A percentile compares a stretch with the other conserved stretches of the same genome.
phyloP scores from a whole-genome alignment of 2,329 filamentous ascomycete genomes.

The Diaporthe sp. region DNA sequence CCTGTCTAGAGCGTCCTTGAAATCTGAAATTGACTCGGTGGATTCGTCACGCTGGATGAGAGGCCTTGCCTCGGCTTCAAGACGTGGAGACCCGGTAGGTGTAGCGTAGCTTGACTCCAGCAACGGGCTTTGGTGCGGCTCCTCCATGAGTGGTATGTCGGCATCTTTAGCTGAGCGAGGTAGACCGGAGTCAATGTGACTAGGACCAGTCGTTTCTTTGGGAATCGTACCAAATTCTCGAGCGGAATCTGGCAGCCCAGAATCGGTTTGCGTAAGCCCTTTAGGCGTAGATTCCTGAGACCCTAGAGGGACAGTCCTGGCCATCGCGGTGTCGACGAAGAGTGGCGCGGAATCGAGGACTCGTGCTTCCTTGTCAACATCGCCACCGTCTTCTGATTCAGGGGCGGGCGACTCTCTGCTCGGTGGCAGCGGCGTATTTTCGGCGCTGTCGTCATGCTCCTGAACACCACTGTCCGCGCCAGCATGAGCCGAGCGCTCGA shows the following conservation, averaged over 20 bases:
- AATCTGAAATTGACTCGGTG: constrained; percentile 25
- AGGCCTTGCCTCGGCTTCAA: not conserved
- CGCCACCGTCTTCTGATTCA: constrained; percentile 48
- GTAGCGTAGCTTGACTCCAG: constrained; percentile 39
- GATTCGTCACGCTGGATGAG: constrained; percentile 10
- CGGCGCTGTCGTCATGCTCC: constrained; percentile 57
- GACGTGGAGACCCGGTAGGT: constrained; percentile 34
- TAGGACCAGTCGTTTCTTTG: not conserved
- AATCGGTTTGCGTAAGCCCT: constrained; percentile 1
- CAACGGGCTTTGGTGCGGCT: constrained; percentile 29
- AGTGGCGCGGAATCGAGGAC: constrained; percentile 45
- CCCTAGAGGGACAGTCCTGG: constrained; percentile 63
- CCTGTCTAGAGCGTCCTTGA: constrained; percentile 19
- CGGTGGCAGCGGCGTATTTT: constrained; percentile 59
- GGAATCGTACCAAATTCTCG: not conserved
- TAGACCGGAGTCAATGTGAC: constrained; percentile 5
- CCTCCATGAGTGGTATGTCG: not conserved
- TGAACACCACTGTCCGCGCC: constrained; percentile 41
- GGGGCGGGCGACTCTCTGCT: constrained; percentile 53
- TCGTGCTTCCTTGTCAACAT: constrained; percentile 47
- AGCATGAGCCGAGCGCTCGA: constrained; percentile 70
- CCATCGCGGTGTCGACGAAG: constrained; percentile 57
- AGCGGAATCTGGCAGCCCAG: constrained; percentile 22
- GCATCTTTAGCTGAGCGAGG: constrained; percentile 8
- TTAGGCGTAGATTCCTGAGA: constrained; percentile 80